Base-by-base conservation (phyloP, 371 early-diverging fungal species). In the Basidiobolus heterosporus region DNA sequence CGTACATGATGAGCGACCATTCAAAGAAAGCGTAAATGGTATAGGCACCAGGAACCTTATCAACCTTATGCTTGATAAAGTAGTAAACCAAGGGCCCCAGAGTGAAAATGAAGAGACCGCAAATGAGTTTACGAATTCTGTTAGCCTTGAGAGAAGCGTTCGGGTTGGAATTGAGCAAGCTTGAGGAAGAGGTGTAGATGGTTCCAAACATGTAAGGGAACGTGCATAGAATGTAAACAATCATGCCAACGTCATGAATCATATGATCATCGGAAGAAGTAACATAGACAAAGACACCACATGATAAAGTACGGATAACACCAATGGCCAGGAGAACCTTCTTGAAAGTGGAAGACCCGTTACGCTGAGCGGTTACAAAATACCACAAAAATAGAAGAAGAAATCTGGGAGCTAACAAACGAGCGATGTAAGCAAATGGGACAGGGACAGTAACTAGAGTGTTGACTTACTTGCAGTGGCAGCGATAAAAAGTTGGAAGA, bases 231-330 rank as follows among this genome's bases (percentile, higher is more conserved):
- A 86, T 61, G 52, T 86, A 86, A 7, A 71, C 43, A 6, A 82
- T 67, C 86, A 86, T 86, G 49, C 75, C 71, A 46, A 86, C 65
- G 48, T 86, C 86, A 52, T 86, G 86, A n/a, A 75, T 67, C 20
- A 74, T 60, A 55, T 82, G 84, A 58, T 83, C 81, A 48, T 86
- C 84, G 7, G 80, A 73, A 0, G 81, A 81, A 1, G 83, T 86
- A 54, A 86, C 69, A 53, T 81, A 86, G 2, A 81, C 81, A 81
- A 82, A 86, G 37, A 80, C 83, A 46, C 82, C 85, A 47, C 80
- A 80, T 15, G 82, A 62, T 2, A 78, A 65, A 3, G 85, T 80
- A 47, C 85, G 76, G 42, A 80, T 44, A 36, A 84, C 51, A 18
- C 79, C 85, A 17, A 81, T 63, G 41, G 55, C 44, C 46, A 78